Base-by-base conservation (phyloP, 805 yeast genomes). In the Millerozyma acaciae region DNA sequence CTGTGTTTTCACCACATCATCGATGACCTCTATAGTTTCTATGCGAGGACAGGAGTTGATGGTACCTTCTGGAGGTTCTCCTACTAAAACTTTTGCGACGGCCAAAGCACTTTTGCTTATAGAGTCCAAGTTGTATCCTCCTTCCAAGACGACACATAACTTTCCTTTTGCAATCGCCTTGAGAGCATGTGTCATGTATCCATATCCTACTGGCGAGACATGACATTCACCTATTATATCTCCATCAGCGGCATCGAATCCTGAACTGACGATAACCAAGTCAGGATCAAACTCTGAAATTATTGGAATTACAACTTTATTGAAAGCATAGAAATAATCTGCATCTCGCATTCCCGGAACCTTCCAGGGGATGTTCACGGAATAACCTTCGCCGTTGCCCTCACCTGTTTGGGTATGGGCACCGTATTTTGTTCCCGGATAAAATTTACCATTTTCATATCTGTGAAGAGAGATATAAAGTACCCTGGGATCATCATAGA, bases 221-320 rank as follows among this genome's bases (percentile, higher is more conserved):
- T 86, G 94, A 57, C 97, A 93, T 29, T 90, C 95, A 8, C 98
- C 99, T 42, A 93, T 85, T 38, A 87, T 81, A 59, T 93, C 99
- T 39, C 97, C 97, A 50, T 86, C 96, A 1, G 99, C 99, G 14
- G 98, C 98, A 62, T 93, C 99, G 49, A 93, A 93, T 0, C 99
- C 99, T 1, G 97, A 80, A 13, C 96, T 85, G 20, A 93, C 80
- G 21, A 93, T 86, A 4, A 89, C 90, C 43, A 93, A 69, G 61
- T 93, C 98, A 0, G 99, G 97, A 50, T 80, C 80, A 50, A 82
- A 93, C 55, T 93, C 98, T 37, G 78, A 62, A 34, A 93, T 82
- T 31, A 88, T 77, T 0, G 98, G 98, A 76, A 93, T 75, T 8
- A 93, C 75, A 12, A 90, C 80, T 48, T 78, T 79, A 44, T 79